Conservation (phyloP, 257 asterid species). For the Solanum boliviense region DNA sequence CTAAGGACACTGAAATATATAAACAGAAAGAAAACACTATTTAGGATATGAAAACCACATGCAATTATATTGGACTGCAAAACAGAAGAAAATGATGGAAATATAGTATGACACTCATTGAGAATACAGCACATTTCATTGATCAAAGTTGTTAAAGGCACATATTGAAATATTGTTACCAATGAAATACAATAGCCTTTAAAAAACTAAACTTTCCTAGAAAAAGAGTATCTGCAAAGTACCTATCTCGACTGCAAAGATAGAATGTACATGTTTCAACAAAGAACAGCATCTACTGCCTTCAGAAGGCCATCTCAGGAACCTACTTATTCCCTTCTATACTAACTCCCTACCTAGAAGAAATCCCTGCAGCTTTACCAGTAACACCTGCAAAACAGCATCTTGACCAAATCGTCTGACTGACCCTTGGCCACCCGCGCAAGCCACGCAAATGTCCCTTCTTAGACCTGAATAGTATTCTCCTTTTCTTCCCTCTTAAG, state of each 20-base stretch:
- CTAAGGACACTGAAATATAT: not conserved
- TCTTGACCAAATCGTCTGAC: not conserved
- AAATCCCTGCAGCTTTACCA: not conserved
- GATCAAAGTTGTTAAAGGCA: conserved; percentile 11
- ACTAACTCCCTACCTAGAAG: conserved; percentile 20
- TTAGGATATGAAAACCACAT: not conserved
- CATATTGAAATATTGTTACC: conserved; percentile 8
- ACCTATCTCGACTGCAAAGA: conserved; percentile 30
- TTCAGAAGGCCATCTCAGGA: conserved; percentile 21
- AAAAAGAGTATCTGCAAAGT: conserved; percentile 25
- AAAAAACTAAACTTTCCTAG: conserved; percentile 17
- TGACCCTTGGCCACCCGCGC: not conserved
- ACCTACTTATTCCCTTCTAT: conserved; percentile 39
- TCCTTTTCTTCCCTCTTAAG: conserved; percentile 34
- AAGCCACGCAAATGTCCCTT: not conserved
- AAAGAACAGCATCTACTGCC: conserved; percentile 29
- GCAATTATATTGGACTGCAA: not conserved
- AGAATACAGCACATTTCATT: conserved; percentile 5
- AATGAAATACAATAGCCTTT: conserved; percentile 16
- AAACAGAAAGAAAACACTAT: not conserved
- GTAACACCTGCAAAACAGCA: not conserved
- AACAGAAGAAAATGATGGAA: not conserved
- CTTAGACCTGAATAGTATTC: conserved; percentile 34
- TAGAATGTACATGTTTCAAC: conserved; percentile 45
- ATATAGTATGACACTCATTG: not conserved